phyloP scores from a whole-genome alignment of 306 rosid genomes.

The Morella rubra region DNA sequence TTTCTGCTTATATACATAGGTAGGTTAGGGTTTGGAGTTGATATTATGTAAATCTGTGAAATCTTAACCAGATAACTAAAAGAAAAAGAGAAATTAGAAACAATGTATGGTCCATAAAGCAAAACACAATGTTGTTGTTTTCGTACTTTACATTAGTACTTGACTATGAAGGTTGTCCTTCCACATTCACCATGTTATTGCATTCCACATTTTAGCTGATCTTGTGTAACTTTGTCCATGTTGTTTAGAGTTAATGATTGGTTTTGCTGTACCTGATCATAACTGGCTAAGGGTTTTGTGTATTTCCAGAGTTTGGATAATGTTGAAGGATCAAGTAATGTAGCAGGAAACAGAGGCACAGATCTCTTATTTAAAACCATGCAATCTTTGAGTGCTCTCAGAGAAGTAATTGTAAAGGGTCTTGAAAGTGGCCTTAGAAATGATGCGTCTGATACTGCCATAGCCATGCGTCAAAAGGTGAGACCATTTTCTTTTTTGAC shows the following conservation, averaged over 20 bases:
- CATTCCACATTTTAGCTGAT: not conserved
- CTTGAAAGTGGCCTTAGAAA: conserved; percentile 98
- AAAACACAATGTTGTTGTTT: not conserved
- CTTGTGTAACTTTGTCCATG: not conserved
- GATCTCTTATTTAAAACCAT: conserved; percentile 67
- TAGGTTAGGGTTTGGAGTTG: not conserved
- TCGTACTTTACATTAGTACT: not conserved
- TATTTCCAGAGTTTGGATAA: conserved; percentile 73
- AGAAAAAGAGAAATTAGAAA: not conserved
- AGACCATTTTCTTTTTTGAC: conserved; percentile 29
- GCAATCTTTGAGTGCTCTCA: conserved; percentile 69
- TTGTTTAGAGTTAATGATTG: conserved; percentile 8
- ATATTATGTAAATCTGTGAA: not conserved
- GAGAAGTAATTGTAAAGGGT: conserved; percentile 71
- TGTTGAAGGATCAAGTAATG: conserved; percentile 45
- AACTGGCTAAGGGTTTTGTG: conserved; percentile 21
- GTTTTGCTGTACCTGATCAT: conserved; percentile 22
- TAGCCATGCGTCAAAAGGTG: conserved; percentile 98
- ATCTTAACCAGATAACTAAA: not conserved
- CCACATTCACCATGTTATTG: not conserved
- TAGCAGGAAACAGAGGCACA: conserved; percentile 37
- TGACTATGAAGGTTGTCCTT: not conserved
- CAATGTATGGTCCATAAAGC: not conserved
- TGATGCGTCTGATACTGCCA: conserved; percentile 95
- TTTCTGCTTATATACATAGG: not conserved